Percentiles rank a stretch among this genome's conserved stretches.
phyloP scores from a whole-genome alignment of 768 basidiomycete species.

The Serendipita sp. region DNA sequence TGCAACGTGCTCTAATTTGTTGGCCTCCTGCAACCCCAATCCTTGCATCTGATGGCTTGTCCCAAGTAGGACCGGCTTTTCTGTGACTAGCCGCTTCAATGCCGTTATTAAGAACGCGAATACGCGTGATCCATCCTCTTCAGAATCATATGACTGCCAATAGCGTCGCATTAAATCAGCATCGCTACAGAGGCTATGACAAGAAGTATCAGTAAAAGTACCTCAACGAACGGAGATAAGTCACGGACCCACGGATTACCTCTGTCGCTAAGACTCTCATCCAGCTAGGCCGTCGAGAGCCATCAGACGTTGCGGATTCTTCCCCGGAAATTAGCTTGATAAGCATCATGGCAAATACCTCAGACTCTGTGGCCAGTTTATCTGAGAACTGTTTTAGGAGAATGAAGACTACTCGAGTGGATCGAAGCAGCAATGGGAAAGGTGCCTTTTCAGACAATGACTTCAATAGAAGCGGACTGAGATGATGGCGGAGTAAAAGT shows the following conservation, averaged over 20 bases:
- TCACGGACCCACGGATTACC: constrained; percentile 63
- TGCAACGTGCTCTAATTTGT: constrained; percentile 50
- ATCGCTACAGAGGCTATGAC: constrained; percentile 54
- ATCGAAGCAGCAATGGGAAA: constrained; percentile 80
- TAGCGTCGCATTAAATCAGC: constrained; percentile 61
- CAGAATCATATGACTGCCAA: constrained; percentile 65
- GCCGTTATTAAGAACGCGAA: constrained; percentile 67
- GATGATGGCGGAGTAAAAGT: constrained; percentile 73
- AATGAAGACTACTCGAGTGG: constrained; percentile 85
- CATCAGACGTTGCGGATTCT: constrained; percentile 13
- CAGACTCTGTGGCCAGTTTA: constrained; percentile 67
- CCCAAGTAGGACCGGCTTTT: constrained; percentile 76
- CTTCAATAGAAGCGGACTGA: constrained; percentile 80
- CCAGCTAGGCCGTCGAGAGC: constrained; percentile 48
- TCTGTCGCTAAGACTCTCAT: constrained; percentile 87
- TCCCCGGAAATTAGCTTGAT: constrained; percentile 28
- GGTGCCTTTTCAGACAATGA: constrained; percentile 61
- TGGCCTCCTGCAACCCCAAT: constrained; percentile 41
- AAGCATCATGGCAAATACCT: constrained; percentile 60
- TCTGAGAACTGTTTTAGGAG: constrained; percentile 80
- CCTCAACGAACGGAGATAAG: background rate
- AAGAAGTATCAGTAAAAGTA: constrained; percentile 7
- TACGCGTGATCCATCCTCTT: constrained; percentile 28
- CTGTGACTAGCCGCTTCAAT: constrained; percentile 73
- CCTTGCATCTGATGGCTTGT: constrained; percentile 69